phyloP scores from a whole-genome alignment of 2,329 filamentous ascomycete species.

The Neopestalotiopsis sp. region DNA sequence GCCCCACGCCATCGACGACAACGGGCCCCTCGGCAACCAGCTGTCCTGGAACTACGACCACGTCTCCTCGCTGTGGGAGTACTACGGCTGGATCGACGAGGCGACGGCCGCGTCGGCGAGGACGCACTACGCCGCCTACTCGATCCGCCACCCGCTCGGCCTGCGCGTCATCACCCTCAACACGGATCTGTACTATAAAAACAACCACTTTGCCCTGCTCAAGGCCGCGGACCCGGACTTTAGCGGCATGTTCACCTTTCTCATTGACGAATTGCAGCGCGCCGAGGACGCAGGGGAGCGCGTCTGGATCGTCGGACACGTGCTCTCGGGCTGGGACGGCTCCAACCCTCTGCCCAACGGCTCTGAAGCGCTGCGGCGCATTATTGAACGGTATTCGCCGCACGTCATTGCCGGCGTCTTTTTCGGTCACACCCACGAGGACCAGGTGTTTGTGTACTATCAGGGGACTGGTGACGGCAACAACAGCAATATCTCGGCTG shows the following conservation, averaged over 20 bases:
- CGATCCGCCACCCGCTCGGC: constrained; percentile 56
- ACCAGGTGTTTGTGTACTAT: constrained; percentile 50
- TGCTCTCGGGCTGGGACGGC: constrained; percentile 61
- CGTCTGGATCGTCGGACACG: constrained; percentile 50
- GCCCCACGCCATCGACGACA: constrained; percentile 53
- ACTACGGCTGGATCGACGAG: constrained; percentile 58
- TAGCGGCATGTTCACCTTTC: constrained; percentile 45
- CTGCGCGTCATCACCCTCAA: constrained; percentile 52
- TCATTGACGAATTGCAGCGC: constrained; percentile 45
- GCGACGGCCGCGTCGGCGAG: constrained; percentile 50
- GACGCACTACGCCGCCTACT: constrained; percentile 61
- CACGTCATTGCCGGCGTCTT: constrained; percentile 48
- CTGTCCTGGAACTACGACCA: constrained; percentile 64
- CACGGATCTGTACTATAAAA: constrained; percentile 50
- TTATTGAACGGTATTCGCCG: constrained; percentile 47
- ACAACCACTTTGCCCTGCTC: constrained; percentile 47
- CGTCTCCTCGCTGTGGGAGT: constrained; percentile 57
- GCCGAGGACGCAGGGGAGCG: constrained; percentile 45
- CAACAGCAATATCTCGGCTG: constrained; percentile 51
- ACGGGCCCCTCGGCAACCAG: constrained; percentile 55
- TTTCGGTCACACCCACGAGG: constrained; percentile 47
- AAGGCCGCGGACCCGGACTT: constrained; percentile 46
- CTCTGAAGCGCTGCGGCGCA: constrained; percentile 45
- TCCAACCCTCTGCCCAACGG: constrained; percentile 54
- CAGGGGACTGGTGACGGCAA: constrained; percentile 31